Percentiles rank a stretch among this genome's conserved stretches.
These are phyloP conservation scores for Colletotrichum truncatum DNA, from an alignment of 2,329 filamentous ascomycete species.

Conservation along the genomic window DNA sequence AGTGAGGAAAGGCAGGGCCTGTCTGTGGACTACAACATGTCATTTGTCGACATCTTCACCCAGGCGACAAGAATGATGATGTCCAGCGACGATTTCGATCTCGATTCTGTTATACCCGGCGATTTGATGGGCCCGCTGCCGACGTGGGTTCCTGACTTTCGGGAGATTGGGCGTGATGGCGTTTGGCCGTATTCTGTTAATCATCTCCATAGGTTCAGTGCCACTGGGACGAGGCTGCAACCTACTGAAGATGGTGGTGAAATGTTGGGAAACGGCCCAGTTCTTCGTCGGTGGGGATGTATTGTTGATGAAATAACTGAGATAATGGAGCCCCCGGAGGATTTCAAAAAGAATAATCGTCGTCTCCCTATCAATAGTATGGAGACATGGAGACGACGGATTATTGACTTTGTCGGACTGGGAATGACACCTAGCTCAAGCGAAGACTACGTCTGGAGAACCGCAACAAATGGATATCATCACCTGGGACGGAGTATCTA, in stretches of 20 bases:
- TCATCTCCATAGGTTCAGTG: background rate
- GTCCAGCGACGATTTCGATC: background rate
- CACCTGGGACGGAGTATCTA: too few relatives aligned
- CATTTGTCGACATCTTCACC: conserved; percentile 10
- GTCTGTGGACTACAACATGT: conserved; percentile 21
- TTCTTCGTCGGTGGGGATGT: background rate
- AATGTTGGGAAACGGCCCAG: too few relatives aligned
- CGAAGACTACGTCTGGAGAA: background rate
- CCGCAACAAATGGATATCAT: too few relatives aligned
- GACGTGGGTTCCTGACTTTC: conserved; percentile 32
- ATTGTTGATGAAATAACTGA: background rate
- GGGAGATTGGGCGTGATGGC: background rate
- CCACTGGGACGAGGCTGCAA: background rate
- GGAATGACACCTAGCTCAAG: background rate
- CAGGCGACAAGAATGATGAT: conserved; percentile 19
- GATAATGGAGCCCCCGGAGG: background rate
- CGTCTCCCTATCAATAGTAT: background rate
- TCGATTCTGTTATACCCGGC: conserved; percentile 26
- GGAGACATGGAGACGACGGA: background rate
- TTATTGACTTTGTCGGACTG: background rate
- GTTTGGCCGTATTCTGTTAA: background rate
- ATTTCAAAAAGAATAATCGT: background rate
- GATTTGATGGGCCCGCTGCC: background rate
- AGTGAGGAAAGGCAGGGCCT: conserved; percentile 9
- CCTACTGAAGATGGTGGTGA: background rate